Evolutionary conservation across 768 basidiomycete species (phyloP), one percentile per base, ranked within the genome.

Genomic region (Rhodotorula paludigena): DNA sequence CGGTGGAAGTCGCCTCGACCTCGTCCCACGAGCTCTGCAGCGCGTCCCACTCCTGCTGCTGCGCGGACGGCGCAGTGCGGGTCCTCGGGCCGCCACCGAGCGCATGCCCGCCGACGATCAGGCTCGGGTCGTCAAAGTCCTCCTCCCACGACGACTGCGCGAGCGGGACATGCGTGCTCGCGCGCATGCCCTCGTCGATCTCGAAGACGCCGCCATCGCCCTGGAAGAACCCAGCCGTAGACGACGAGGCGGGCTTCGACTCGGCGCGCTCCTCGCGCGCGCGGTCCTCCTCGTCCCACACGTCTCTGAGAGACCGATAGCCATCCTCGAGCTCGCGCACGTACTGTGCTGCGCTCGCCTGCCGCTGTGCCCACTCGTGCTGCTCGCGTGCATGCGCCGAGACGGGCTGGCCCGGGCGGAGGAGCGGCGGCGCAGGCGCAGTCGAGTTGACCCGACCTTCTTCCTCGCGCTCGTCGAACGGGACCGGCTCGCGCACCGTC

Each of bases 1-100:
- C 89, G 0, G 83, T 77, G 1, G 84, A 76, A 10, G 86, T 88
- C 1, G 88, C 89, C 76, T 91, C 90, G 63, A 89, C 89, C 7
- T 79, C 79, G 73, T 93, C 90, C 90, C 90, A 93, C 65, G 87
- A 86, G 18, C 79, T 77, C 77, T 91, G 89, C 68, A 94, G 77
- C 38, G 78, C 78, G 69, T 85, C 82, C 90, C 90, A 92, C 58
- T 81, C 81, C 73, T 62, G 71, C 71, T 69, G 78, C 75, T 55
- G 72, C 23, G 54, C 67, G 38, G 67, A 56, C 2, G 25, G 35
- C 47, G 47, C 12, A 28, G 10, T n/a, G 47, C 25, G 12, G 47
- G 12, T n/a, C n/a, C 14, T 18, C 20, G 6, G 30, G 25, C 63
- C 53, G 38, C 61, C 65, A 5, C 49, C 52, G 20, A 45, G 54